phyloP scores from a whole-genome alignment of 352 stramenopile genomes.

The Phytophthora fragariae region DNA sequence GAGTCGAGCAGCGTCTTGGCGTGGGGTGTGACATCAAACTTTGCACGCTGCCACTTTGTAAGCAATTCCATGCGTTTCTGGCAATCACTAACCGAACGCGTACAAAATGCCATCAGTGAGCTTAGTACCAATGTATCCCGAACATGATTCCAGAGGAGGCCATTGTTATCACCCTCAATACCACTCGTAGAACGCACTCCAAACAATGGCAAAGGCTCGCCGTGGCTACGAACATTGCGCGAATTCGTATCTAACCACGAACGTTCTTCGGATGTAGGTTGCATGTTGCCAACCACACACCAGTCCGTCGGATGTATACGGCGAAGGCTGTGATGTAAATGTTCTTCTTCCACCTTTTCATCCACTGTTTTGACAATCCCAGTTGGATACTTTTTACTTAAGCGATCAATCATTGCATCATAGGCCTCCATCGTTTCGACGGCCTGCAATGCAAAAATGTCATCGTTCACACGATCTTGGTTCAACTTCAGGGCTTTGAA shows the following conservation, averaged over 20 bases:
- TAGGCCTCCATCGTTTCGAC: too few relatives aligned
- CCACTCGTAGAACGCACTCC: not conserved
- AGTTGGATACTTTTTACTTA: not conserved
- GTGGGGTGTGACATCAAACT: not conserved
- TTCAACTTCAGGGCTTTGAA: too few relatives aligned
- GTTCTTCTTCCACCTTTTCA: not conserved
- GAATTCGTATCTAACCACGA: not conserved
- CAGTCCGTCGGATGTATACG: not conserved
- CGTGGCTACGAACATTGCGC: not conserved
- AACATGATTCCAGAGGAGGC: not conserved
- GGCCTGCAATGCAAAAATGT: too few relatives aligned
- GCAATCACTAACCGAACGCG: not conserved
- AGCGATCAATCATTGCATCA: not conserved
- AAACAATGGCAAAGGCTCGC: not conserved
- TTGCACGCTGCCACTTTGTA: not conserved
- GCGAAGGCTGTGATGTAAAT: not conserved
- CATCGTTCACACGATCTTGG: too few relatives aligned
- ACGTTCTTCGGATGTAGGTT: not conserved
- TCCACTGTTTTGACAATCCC: not conserved
- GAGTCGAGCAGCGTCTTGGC: not conserved
- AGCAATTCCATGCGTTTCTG: not conserved
- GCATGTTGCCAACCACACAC: not conserved
- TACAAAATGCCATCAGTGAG: not conserved
- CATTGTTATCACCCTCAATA: not conserved
- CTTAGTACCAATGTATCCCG: not conserved